Base-by-base conservation (phyloP, 2,329 filamentous ascomycete species). In the Sclerotinia trifoliorum region DNA sequence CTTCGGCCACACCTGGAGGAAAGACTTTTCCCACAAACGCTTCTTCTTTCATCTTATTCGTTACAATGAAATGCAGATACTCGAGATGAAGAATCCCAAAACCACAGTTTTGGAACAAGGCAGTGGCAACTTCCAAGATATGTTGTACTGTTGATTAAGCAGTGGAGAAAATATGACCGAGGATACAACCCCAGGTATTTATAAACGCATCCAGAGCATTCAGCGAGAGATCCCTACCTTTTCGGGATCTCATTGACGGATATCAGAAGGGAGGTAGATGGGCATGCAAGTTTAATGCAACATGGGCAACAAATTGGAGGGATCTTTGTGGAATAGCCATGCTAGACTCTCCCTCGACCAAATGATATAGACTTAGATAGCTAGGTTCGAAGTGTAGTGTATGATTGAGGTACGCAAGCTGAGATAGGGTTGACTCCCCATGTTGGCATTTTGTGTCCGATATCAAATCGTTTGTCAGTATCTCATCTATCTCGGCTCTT, bases 1-100 rank as follows among this genome's bases (percentile, higher is more conserved):
- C 73, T 68, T 72, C 71, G 17, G 70, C 60, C 42, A 65, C 69
- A 71, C 74, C 65, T 54, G 51, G 21, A 42, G 66, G 49, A 29
- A 68, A 61, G 26, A 62, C 66, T 24, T 70, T 71, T 21, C 58
- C 66, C 46, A 26, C 60, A 19, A 26, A 15, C 39, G 54, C 57
- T 17, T 62, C 46, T 29, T 69, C 66, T 39, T 24, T 44, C 68
- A 71, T 69, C 62, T 52, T 68, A 42, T 61, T 51, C 48, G 19
- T 67, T 42, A 32, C 44, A 49, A 15, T 35, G 21, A 19, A 62
- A 62, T 62, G 58, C 58, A 8, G 58, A 62, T 35, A 63, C 65
- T 67, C 29, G 48, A 67, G 57, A 24, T 51, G n/a, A 52, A 63
- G 60, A 17, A 51, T 51, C 8, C 46, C 29, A 51, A 63, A 51